phyloP scores from a whole-genome alignment of 805 yeast genomes.

The Saccharomycopsis amapae region DNA sequence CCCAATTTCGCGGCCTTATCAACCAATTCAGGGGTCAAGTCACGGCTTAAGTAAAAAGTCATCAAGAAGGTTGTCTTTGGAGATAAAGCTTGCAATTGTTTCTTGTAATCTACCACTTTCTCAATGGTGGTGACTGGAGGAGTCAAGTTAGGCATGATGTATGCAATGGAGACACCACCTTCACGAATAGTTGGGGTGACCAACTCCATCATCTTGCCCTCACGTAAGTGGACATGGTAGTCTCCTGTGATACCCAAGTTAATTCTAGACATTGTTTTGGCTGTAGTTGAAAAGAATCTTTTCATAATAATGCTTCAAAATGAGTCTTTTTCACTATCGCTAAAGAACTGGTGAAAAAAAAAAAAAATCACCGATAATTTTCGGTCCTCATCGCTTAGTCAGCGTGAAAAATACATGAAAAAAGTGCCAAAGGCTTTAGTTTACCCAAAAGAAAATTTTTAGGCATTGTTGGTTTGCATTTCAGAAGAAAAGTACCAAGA shows the following conservation, averaged over 20 bases:
- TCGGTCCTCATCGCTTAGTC: no score
- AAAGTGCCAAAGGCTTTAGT: no score
- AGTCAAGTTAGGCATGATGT: conserved; percentile 91
- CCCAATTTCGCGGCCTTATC: conserved; percentile 65
- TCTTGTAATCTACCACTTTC: conserved; percentile 63
- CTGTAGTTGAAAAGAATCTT: neutral
- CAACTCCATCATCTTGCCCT: conserved; percentile 86
- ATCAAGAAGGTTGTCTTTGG: conserved; percentile 84
- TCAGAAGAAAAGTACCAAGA: neutral
- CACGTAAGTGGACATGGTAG: conserved; percentile 94
- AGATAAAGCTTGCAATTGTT: conserved; percentile 52
- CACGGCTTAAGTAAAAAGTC: conserved; percentile 78
- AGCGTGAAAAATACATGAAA: no score
- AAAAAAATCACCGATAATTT: no score
- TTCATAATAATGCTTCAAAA: no score
- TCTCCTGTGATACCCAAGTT: conserved; percentile 75
- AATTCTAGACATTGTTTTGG: conserved; percentile 23
- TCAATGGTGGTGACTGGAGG: conserved; percentile 85
- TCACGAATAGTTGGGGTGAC: conserved; percentile 83
- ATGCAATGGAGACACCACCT: conserved; percentile 90
- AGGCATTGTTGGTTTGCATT: neutral
- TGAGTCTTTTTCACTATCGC: no score
- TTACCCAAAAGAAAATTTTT: neutral
- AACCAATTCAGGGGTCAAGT: conserved; percentile 79
- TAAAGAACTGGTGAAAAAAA: no score